Evolutionary conservation across 345 rosid genomes (phyloP), one percentile per base, ranked within the genome.

Genomic region (Hibiscus syriacus): DNA sequence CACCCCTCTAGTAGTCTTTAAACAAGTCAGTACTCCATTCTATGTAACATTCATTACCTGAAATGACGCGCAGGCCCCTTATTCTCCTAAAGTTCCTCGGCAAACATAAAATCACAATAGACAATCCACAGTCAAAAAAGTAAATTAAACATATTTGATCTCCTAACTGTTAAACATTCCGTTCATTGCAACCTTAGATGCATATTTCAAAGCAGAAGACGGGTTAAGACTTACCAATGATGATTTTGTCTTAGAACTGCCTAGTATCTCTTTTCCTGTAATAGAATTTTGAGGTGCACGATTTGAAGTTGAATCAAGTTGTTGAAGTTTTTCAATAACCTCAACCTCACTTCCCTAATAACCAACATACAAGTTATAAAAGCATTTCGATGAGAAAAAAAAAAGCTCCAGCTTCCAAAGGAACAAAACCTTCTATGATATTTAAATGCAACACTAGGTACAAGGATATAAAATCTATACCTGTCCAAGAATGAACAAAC

Each of bases 401-500:
- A 25, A 55, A 52, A 26, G 55, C 30, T 62, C 52, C 66, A 41
- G 13, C 52, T 11, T 39, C 32, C 53, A 62, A 49, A 19, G 29
- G 29, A 34, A 14, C 55, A 30, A 67, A 43, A 30, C 13, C 5
- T 70, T 66, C 16, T 11, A 48, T 69, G 34, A 67, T n/a, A 62
- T 60, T 25, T 55, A 29, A 65, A 19, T 46, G 66, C 69, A 65
- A 69, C 43, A 68, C 50, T 54, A 32, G 1, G 3, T 5, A 65
- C 32, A 59, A 48, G 56, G 10, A 45, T 55, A 70, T 34, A n/a
- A 25, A 64, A 67, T 41, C 49, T 52, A 30, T 72, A 94, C 99
- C 97, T 91, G 89, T 46, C 92, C 92, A 67, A 94, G 85, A 77
- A 94, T 88, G 78, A 87, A 94, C 73, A 73, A 70, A 82, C 96